Evolutionary conservation across 2,329 filamentous ascomycete species (phyloP).

Genomic region (Alternaria sp.): DNA sequence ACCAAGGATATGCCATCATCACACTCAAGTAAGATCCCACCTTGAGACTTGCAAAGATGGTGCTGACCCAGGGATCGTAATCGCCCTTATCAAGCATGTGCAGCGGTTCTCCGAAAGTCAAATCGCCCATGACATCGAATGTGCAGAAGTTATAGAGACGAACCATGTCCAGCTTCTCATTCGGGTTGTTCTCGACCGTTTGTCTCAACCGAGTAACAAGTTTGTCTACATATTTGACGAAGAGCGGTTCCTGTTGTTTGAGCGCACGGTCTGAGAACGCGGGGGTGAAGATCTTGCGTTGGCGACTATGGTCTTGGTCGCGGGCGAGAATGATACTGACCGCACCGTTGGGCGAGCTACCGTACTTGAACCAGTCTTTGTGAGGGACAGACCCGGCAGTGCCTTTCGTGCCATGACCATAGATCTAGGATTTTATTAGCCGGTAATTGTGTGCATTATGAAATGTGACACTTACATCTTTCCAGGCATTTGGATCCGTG

Average conservation of each 20-base stretch:
- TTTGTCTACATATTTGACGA: slow-evolving; percentile 53
- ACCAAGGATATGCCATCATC: slow-evolving; percentile 19
- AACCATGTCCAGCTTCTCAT: slow-evolving; percentile 47
- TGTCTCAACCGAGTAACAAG: slow-evolving; percentile 51
- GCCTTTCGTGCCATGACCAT: slow-evolving; percentile 37
- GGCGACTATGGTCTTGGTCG: slow-evolving; percentile 48
- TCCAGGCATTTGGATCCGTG: slow-evolving; percentile 48
- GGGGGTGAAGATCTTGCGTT: slow-evolving; percentile 51
- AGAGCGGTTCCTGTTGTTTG: slow-evolving; percentile 51
- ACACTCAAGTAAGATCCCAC: slow-evolving; percentile 10
- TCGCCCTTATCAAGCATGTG: slow-evolving; percentile 39
- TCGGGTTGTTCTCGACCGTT: slow-evolving; percentile 32
- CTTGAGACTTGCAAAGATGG: slow-evolving; percentile 39
- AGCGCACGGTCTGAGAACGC: slow-evolving; percentile 55
- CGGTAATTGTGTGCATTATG: background rate
- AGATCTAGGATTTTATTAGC: slow-evolving; percentile 20
- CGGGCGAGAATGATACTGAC: slow-evolving; percentile 39
- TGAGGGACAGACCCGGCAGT: slow-evolving; percentile 23
- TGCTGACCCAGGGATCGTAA: slow-evolving; percentile 30
- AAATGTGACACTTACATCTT: slow-evolving; percentile 27
- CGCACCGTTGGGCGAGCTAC: slow-evolving; percentile 35
- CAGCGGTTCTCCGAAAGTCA: slow-evolving; percentile 44
- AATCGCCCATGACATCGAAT: slow-evolving; percentile 46
- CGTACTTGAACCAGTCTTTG: slow-evolving; percentile 40
- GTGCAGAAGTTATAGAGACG: slow-evolving; percentile 44